Conservation (phyloP, 2,329 filamentous ascomycete species). For the Xenoacremonium recifei region DNA sequence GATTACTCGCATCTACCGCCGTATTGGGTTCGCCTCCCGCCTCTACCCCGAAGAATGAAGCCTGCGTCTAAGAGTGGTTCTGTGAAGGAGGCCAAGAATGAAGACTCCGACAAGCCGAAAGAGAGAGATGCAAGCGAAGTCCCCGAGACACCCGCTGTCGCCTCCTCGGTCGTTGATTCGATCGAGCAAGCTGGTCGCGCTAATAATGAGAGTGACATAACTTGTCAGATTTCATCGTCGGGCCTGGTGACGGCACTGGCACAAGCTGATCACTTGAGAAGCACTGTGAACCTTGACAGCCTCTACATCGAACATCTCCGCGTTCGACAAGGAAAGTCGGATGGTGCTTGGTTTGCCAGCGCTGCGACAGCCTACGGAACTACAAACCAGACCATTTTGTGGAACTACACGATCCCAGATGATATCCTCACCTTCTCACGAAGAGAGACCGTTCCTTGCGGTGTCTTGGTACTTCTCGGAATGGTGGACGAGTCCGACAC, state of each 20-base stretch:
- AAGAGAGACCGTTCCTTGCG: conserved; percentile 55
- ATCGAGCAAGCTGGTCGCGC: conserved; percentile 29
- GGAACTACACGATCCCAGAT: conserved; percentile 59
- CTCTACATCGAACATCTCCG: conserved; percentile 49
- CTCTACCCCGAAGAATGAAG: conserved; percentile 21
- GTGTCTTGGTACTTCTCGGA: conserved; percentile 54
- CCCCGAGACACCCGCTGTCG: conserved; percentile 1
- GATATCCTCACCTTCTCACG: conserved; percentile 49
- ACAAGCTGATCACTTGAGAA: conserved; percentile 31
- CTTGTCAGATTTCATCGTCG: conserved; percentile 48
- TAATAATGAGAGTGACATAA: conserved; percentile 32
- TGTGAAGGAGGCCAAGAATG: background rate
- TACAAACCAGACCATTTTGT: conserved; percentile 53
- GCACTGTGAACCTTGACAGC: conserved; percentile 28
- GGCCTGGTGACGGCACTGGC: conserved; percentile 46
- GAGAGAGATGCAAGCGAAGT: conserved; percentile 1
- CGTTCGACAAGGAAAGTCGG: conserved; percentile 28
- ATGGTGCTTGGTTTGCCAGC: conserved; percentile 57
- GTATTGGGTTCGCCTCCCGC: conserved; percentile 56
- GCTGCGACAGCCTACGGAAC: conserved; percentile 55
- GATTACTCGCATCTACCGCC: conserved; percentile 53
- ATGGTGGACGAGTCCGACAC: conserved; percentile 50
- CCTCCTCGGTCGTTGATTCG: conserved; percentile 31
- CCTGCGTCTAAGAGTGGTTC: background rate
- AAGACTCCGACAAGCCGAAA: background rate